These are phyloP conservation scores for Pontederia crassipes DNA, from an alignment of 176 grass and related monocot species.

Conservation along the genomic window DNA sequence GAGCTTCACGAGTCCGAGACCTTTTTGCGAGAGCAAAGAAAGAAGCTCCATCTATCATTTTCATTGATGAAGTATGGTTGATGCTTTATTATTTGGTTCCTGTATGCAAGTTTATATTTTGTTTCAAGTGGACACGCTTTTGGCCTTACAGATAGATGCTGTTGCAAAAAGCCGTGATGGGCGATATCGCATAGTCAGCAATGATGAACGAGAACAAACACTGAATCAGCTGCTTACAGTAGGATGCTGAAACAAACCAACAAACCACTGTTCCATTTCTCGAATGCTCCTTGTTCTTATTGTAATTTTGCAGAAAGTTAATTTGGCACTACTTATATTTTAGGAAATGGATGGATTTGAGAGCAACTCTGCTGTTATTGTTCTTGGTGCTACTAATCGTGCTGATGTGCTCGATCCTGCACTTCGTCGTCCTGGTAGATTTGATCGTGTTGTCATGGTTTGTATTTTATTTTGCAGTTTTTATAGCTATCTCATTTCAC, in stretches of 20 bases:
- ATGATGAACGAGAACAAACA: slow-evolving; percentile 97
- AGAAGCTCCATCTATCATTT: slow-evolving; percentile 90
- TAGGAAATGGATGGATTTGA: slow-evolving; percentile 99
- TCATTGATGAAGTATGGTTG: slow-evolving; percentile 77
- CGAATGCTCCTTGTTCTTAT: neutral
- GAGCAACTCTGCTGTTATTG: slow-evolving; percentile 93
- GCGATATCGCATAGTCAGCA: slow-evolving; percentile 82
- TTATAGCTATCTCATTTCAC: too few species aligned
- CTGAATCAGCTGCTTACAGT: slow-evolving; percentile 97
- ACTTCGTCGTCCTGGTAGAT: slow-evolving; percentile 91
- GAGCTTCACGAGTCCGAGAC: slow-evolving; percentile 90
- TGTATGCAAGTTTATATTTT: slow-evolving; percentile 1
- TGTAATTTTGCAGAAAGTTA: neutral
- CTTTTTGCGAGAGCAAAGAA: slow-evolving; percentile 96
- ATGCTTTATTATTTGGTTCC: neutral
- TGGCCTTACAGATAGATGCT: slow-evolving; percentile 66
- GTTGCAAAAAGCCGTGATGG: slow-evolving; percentile 99
- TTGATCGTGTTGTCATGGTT: slow-evolving; percentile 98
- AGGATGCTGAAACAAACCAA: slow-evolving; percentile 7
- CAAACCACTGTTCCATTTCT: neutral
- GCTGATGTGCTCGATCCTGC: slow-evolving; percentile 95
- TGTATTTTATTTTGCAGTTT: slow-evolving; percentile 11
- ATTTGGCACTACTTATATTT: neutral
- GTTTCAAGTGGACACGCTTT: neutral
- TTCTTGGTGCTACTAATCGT: slow-evolving; percentile 91